Conservation (phyloP, 768 basidiomycete genomes). For the Kwoniella botswanensis region DNA sequence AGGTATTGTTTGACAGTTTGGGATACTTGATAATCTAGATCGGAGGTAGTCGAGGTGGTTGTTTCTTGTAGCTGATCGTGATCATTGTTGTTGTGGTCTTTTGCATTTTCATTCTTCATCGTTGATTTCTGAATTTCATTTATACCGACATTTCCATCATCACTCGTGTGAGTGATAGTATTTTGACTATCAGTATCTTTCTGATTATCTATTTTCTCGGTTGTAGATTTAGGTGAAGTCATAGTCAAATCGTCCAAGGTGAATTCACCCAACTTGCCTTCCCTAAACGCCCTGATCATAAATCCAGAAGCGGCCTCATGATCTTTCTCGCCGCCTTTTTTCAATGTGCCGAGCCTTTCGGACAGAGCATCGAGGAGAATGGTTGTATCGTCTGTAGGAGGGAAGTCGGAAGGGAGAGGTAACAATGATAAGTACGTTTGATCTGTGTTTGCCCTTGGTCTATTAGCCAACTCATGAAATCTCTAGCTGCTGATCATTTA, state of each 20-base stretch:
- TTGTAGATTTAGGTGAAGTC: neutral
- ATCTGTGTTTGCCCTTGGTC: conserved; percentile 18
- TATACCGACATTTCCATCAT: too few species aligned
- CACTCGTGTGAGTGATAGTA: too few species aligned
- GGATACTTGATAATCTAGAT: conserved; percentile 17
- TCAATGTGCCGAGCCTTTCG: conserved; percentile 77
- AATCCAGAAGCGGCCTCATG: conserved; percentile 72
- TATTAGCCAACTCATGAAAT: too few species aligned
- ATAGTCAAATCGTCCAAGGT: conserved; percentile 54
- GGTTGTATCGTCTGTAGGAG: conserved; percentile 68
- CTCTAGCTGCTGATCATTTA: too few species aligned
- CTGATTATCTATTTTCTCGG: neutral
- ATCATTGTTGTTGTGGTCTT: neutral
- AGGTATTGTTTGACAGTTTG: conserved; percentile 24
- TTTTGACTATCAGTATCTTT: too few species aligned
- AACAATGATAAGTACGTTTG: conserved; percentile 32
- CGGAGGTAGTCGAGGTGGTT: neutral
- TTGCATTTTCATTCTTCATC: neutral
- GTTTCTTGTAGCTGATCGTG: neutral
- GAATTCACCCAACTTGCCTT: conserved; percentile 58
- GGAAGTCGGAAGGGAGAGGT: conserved; percentile 62
- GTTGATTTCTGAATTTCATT: neutral
- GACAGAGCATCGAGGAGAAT: conserved; percentile 75
- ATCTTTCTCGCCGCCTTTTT: conserved; percentile 76
- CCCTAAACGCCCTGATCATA: conserved; percentile 87